A percentile compares a stretch with the other conserved stretches of the same genome.
phyloP scores from a whole-genome alignment of 1,284 basidiomycete genomes.

The Leccinum subrobustum region DNA sequence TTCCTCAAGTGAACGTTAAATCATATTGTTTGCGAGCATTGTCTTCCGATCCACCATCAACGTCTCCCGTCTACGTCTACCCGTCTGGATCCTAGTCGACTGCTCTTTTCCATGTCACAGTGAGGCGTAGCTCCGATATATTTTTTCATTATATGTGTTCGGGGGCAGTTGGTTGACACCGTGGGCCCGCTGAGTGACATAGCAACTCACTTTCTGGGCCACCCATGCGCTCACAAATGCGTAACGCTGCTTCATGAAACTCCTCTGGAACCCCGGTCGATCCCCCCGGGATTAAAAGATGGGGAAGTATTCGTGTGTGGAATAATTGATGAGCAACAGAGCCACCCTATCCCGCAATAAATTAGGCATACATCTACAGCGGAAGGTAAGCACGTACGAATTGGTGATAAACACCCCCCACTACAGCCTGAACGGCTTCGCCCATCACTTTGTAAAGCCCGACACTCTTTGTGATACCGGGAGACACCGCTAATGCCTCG shows the following conservation, averaged over 20 bases:
- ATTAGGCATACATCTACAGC: background rate
- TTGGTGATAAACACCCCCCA: constrained; percentile 76
- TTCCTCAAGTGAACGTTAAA: too few species aligned
- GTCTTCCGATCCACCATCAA: too few species aligned
- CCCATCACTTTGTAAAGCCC: constrained; percentile 79
- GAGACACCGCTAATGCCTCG: constrained; percentile 24
- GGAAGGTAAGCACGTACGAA: constrained; percentile 53
- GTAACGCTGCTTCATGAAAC: constrained; percentile 28
- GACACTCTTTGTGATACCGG: constrained; percentile 43
- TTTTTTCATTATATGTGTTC: background rate
- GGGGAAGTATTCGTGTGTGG: constrained; percentile 35
- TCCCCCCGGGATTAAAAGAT: constrained; percentile 29
- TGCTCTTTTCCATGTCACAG: too few species aligned
- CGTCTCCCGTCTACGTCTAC: too few species aligned
- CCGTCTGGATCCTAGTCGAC: too few species aligned
- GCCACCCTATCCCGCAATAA: constrained; percentile 24
- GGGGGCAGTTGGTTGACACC: background rate
- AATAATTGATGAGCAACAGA: constrained; percentile 34
- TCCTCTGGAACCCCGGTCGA: constrained; percentile 32
- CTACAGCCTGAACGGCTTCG: constrained; percentile 69
- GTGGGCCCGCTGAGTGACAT: background rate
- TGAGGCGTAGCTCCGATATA: too few species aligned
- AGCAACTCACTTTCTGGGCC: constrained; percentile 29
- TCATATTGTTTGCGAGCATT: too few species aligned
- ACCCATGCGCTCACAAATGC: constrained; percentile 34